Evolutionary conservation across 2,329 filamentous ascomycete genomes (phyloP), one percentile per base, ranked within the genome.

Genomic region (Claviceps capensis): DNA sequence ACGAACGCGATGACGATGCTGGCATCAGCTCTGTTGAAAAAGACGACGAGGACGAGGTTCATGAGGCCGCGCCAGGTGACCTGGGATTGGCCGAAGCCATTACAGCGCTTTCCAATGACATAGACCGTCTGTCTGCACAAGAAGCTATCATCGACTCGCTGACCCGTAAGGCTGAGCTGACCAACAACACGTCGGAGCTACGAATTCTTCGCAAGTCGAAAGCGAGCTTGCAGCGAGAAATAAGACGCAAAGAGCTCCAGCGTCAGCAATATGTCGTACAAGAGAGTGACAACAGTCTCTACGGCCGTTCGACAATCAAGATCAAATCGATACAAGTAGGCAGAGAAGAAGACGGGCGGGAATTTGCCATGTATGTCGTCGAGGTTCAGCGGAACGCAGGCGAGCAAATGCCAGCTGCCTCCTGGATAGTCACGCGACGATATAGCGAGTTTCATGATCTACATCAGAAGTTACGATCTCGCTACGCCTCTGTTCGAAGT

Each of bases 371-470:
- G 54, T 98, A 96, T 66, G 83, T 95, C 36, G 81, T 98, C 52
- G 91, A 98, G 67, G 91, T 98, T 3, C 84, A 86, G 59, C 79
- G 91, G 53, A 85, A 90, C 61, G 89, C 90, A 2, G 91, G 90
- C 16, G 91, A 97, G 62, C 88, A 95, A 66, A 95, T 97, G 86
- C 87, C 90, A 3, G 88, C 91, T n/a, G 91, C 91, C 0, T 86
- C 87, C 3, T 98, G 93, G 93, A 81, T 85, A 14, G 82, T 98
- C 44, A 86, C 88, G n/a, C 81, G 91, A 52, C 80, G 93, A 58
- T 98, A 98, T 65, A 95, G 89, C 69, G 91, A 97, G 67, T 98
- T 98, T 61, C 89, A 95, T 61, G 90, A 96, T 57, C 79, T 98
- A 17, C 88, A 98, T 64, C 93, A 96, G 64, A 85, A 85, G 52